These are phyloP conservation scores for Solanum aculeatissimum DNA, from an alignment of 305 asterid genomes.

Conservation along the genomic window DNA sequence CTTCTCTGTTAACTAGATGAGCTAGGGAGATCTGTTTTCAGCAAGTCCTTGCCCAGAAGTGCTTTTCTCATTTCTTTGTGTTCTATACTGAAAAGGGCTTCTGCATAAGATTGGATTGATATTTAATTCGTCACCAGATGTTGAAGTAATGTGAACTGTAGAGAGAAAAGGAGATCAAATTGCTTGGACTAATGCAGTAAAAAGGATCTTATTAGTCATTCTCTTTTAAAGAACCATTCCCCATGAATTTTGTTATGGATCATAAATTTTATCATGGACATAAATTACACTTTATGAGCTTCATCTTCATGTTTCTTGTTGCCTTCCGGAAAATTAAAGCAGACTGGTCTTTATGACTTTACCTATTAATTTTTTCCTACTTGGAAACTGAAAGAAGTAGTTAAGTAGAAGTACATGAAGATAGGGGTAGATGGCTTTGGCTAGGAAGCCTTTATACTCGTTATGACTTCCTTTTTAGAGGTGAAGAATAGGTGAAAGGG, in stretches of 20 bases:
- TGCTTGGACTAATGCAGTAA: background rate
- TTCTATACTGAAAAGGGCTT: background rate
- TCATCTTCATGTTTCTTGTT: background rate
- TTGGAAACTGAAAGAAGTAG: background rate
- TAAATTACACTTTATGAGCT: background rate
- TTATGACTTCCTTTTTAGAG: background rate
- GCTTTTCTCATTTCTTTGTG: background rate
- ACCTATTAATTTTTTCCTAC: background rate
- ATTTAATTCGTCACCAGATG: background rate
- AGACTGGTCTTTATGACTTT: background rate
- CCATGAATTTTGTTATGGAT: background rate
- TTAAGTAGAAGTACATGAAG: background rate
- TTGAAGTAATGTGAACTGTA: background rate
- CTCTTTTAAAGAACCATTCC: background rate
- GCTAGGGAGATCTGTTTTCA: background rate
- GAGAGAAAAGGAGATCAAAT: background rate
- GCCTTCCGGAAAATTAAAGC: background rate
- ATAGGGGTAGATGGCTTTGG: background rate
- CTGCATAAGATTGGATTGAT: background rate
- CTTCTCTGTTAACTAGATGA: background rate
- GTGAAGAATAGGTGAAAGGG: background rate
- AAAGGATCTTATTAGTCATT: background rate
- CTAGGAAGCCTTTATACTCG: background rate
- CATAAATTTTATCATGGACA: background rate
- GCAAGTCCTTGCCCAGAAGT: background rate